phyloP scores from a whole-genome alignment of 108 stramenopile species.

The Parmales sp. region DNA sequence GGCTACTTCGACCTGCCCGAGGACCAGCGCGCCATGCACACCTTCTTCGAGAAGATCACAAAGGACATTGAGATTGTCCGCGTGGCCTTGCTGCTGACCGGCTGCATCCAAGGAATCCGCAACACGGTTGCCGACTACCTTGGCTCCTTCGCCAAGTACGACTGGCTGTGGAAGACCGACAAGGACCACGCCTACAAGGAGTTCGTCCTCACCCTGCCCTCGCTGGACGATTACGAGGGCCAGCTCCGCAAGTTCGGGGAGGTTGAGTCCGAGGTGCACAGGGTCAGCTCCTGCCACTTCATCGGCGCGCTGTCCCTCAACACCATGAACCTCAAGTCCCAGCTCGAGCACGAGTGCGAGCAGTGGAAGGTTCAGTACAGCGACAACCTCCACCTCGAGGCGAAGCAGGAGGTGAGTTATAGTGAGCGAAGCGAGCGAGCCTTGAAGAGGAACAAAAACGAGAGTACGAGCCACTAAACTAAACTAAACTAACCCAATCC shows the following conservation, averaged over 20 bases:
- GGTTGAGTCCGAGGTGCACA: conserved; percentile 55
- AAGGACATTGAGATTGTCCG: conserved; percentile 81
- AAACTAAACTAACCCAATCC: too few relatives aligned
- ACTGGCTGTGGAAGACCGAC: conserved; percentile 80
- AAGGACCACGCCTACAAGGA: conserved; percentile 64
- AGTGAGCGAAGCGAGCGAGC: too few relatives aligned
- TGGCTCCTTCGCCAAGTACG: conserved; percentile 48
- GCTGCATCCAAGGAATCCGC: conserved; percentile 71
- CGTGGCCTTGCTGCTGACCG: conserved; percentile 75
- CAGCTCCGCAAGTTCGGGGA: conserved; percentile 48
- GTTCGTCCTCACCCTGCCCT: conserved; percentile 55
- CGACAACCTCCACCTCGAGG: conserved; percentile 42
- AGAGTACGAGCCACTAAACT: too few relatives aligned
- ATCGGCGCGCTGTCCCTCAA: conserved; percentile 79
- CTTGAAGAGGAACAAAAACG: too few relatives aligned
- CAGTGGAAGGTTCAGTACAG: conserved; percentile 59
- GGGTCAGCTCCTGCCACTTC: conserved; percentile 60
- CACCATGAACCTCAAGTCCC: conserved; percentile 56
- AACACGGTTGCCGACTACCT: conserved; percentile 78
- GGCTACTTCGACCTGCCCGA: conserved; percentile 19
- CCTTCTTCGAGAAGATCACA: conserved; percentile 77
- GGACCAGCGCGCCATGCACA: conserved; percentile 16
- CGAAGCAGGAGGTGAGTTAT: conserved; percentile 19
- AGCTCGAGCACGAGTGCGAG: conserved; percentile 58
- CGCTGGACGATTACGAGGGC: conserved; percentile 61